Evolutionary conservation across 257 asterid genomes (phyloP).

Genomic region (Apocynum venetum): DNA sequence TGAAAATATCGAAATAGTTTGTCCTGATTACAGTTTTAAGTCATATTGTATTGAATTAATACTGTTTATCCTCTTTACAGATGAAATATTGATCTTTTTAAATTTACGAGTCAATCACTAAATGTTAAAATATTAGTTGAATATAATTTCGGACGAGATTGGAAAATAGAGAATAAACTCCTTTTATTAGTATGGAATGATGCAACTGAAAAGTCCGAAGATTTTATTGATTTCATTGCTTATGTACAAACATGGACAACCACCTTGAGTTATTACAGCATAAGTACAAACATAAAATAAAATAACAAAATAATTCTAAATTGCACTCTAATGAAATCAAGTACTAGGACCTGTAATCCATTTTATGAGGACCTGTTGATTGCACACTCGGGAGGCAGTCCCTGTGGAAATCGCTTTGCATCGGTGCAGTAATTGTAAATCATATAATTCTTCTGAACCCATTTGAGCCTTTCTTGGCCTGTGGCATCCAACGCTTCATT

Average conservation of each 20-base stretch:
- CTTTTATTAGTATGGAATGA: neutral
- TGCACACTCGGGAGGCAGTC: constrained; percentile 2
- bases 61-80: too few relatives aligned
- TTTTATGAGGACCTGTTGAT: neutral
- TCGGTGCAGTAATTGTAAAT: constrained; percentile 8
- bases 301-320: neutral
- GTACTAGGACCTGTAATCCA: too few relatives aligned
- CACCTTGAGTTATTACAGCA: neutral
- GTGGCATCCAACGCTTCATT: neutral
- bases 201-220: neutral
- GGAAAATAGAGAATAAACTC: neutral
- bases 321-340: neutral
- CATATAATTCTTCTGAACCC: constrained; percentile 12
- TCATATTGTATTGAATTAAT: too few relatives aligned
- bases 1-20: too few relatives aligned
- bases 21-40: too few relatives aligned
- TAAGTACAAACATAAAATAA: neutral
- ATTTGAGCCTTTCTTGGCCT: neutral
- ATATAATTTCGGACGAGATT: neutral
- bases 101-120: too few relatives aligned
- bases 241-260: neutral
- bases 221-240: constrained; percentile 4
- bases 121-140: too few relatives aligned
- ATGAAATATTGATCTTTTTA: too few relatives aligned
- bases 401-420: neutral